Conservation (phyloP, 192 early-diverging fungal genomes). For the Martensiomyces pterosporus region DNA sequence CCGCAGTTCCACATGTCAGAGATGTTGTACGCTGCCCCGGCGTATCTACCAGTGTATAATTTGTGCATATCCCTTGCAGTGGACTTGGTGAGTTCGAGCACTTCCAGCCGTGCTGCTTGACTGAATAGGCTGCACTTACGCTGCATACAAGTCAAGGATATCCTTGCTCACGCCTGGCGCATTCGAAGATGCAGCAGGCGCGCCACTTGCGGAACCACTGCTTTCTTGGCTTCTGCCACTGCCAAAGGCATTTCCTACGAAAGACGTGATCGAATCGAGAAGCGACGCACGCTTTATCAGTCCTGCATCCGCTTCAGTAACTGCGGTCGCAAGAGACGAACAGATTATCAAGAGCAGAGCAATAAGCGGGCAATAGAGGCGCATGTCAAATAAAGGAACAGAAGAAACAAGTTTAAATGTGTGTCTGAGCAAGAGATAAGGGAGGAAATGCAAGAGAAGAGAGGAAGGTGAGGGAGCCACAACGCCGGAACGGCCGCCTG, state of each 20-base stretch:
- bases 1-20: conserved; percentile 17
- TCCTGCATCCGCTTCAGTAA: neutral
- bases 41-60: conserved; percentile 4
- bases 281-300: neutral
- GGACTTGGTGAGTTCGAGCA: neutral
- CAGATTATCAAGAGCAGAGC: too few species aligned
- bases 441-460: neutral
- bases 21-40: neutral
- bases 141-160: conserved; percentile 20
- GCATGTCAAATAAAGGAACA: too few species aligned
- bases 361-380: too few species aligned
- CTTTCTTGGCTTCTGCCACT: conserved; percentile 4
- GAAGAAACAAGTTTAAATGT: conserved; percentile 1
- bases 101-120: neutral
- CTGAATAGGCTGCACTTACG: conserved; percentile 29
- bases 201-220: neutral
- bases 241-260: too few species aligned
- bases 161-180: neutral
- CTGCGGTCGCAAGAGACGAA: too few species aligned
- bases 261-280: neutral
- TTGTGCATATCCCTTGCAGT: neutral
- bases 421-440: neutral
- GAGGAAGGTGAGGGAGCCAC: too few species aligned
- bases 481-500: too few species aligned
- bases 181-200: neutral